Evolutionary conservation across 2,329 filamentous ascomycete genomes (phyloP).

Genomic region (Penicillium expansum): DNA sequence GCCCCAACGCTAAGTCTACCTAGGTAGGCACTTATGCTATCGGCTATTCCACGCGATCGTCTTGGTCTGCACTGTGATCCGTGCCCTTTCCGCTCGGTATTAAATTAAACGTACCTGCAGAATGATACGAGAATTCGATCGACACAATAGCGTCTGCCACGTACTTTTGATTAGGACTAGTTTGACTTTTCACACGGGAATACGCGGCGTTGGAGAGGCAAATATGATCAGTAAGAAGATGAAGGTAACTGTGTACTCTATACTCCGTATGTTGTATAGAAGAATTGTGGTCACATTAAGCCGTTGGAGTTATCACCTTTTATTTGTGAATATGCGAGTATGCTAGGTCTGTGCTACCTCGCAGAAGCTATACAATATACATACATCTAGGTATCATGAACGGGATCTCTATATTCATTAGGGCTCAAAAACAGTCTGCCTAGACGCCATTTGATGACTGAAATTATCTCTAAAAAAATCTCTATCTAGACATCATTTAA

Average conservation of each 20-base stretch:
- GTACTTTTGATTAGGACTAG: conserved; percentile 14
- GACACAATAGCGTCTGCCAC: conserved; percentile 10
- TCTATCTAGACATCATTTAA: neutral
- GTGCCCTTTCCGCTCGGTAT: conserved; percentile 7
- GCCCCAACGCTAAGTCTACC: neutral
- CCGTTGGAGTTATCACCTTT: neutral
- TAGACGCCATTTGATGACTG: neutral
- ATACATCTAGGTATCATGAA: too few species aligned
- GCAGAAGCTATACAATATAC: too few species aligned
- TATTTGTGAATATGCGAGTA: neutral
- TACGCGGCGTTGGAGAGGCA: neutral
- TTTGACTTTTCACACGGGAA: neutral
- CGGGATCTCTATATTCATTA: neutral
- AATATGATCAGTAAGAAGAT: neutral
- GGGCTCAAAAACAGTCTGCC: neutral
- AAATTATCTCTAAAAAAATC: neutral
- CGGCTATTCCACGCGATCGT: conserved; percentile 3
- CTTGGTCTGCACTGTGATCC: conserved; percentile 3
- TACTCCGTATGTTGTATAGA: neutral
- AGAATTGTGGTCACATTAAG: neutral
- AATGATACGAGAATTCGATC: conserved; percentile 7
- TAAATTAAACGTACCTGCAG: conserved; percentile 15
- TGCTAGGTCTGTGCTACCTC: neutral
- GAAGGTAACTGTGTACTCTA: too few species aligned
- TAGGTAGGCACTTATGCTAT: neutral